These are phyloP conservation scores for Tolypocladium sp. DNA, from an alignment of 2,329 filamentous ascomycete genomes.

Conservation along the genomic window DNA sequence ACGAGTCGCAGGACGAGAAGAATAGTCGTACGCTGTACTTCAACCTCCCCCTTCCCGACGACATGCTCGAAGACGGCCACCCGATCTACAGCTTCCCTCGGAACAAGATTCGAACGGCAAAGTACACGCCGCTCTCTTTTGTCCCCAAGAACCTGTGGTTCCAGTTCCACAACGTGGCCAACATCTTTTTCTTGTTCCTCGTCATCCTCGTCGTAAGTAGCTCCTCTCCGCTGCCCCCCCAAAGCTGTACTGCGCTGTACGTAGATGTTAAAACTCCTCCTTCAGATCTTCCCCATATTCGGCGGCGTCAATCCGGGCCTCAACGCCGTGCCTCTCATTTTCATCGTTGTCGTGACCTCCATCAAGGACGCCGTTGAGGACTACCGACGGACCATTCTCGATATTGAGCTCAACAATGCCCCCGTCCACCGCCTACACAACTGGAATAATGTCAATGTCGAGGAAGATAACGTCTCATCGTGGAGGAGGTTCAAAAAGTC, in stretches of 20 bases:
- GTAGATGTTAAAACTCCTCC: constrained; percentile 5
- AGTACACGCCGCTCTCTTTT: constrained; percentile 93
- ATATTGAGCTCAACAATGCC: constrained; percentile 93
- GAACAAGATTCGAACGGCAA: constrained; percentile 97
- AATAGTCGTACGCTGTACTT: constrained; percentile 64
- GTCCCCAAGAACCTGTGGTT: constrained; percentile 95
- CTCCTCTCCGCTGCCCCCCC: background rate
- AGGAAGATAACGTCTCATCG: constrained; percentile 71
- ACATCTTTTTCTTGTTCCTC: constrained; percentile 95
- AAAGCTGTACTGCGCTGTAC: background rate
- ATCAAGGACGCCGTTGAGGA: constrained; percentile 96
- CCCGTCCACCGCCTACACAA: constrained; percentile 82
- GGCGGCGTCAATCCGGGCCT: constrained; percentile 84
- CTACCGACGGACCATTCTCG: constrained; percentile 81
- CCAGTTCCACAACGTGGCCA: constrained; percentile 97
- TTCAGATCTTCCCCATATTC: constrained; percentile 91
- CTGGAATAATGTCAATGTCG: constrained; percentile 89
- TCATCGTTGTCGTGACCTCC: constrained; percentile 80
- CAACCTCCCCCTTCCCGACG: constrained; percentile 69
- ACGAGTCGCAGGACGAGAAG: constrained; percentile 29
- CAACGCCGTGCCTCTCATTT: constrained; percentile 83
- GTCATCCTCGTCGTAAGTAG: constrained; percentile 82
- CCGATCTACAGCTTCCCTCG: constrained; percentile 63
- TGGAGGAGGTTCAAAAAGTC: constrained; percentile 93
- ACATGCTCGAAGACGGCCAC: constrained; percentile 68